Evolutionary conservation across 2,329 filamentous ascomycete genomes (phyloP), one percentile per base, ranked within the genome.

Genomic region (Colletotrichum orchidophilum): DNA sequence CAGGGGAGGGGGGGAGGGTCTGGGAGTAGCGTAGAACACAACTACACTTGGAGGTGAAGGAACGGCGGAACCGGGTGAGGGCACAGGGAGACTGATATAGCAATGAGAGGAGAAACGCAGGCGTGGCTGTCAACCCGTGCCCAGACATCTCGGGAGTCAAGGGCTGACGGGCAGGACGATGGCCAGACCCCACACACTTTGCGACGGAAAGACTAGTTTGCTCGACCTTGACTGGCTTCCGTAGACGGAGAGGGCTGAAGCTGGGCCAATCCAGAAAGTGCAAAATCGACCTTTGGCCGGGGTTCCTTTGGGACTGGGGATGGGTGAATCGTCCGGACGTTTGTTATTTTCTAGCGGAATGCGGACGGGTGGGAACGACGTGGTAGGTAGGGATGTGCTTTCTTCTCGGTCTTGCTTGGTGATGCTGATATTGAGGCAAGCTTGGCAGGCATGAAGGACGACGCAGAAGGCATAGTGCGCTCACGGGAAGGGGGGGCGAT

Each of bases 241-340:
- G 46, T 66, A 58, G 68, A 71, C 68, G 57, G 57, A 71, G 63
- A 62, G 57, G 57, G 63, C 68, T 63, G 68, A 58, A 63, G 52
- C 63, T 68, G 64, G 50, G 26, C 68, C 63, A 46, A 58, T 66
- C 62, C 49, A 66, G 27, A 55, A 39, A 24, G 35, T 42, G 61
- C 52, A 21, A 31, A 21, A 24, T 54, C 46, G 49, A 26, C 31
- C 15, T 24, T 12, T 21, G 18, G 39, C 18, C 24, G 31, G 31
- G 63, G 46, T 24, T n/a, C n/a, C n/a, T 42, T 63, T 58, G 52
- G 63, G 18, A 53, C 39, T 52, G 33, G n/a, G 63, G 27, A 57
- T 50, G 64, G 21, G 31, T 5, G 64, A 68, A 42, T 50, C 58
- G 42, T 46, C 58, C 68, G 58, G 33, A 58, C 52, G 58, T 42